Percentiles rank a stretch among this genome's conserved stretches.
Conservation (phyloP, 148 eudicot genomes). For the Bassia scoparia region DNA sequence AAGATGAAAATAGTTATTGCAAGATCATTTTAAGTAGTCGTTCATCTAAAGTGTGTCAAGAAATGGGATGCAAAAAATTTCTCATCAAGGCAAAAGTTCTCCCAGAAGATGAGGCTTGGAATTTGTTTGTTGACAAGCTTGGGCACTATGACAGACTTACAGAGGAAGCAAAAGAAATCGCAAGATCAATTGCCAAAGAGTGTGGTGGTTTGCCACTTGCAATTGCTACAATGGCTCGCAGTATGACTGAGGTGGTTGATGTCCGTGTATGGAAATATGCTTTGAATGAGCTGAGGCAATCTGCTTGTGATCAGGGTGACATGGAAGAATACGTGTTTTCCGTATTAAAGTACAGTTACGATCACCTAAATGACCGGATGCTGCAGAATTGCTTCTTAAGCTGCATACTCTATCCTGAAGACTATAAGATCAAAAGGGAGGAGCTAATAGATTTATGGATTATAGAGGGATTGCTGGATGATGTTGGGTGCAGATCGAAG, state of each 20-base stretch:
- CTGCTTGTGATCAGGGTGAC: neutral
- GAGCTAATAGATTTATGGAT: constrained; percentile 25
- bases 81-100: neutral
- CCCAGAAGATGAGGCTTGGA: neutral
- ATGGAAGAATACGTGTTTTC: neutral
- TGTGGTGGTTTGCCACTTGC: constrained; percentile 2
- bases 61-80: constrained; percentile 8
- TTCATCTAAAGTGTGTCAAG: constrained; percentile 3
- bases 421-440: constrained; percentile 10
- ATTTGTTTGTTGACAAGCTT: neutral
- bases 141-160: neutral
- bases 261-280: neutral
- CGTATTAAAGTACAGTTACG: neutral
- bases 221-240: neutral
- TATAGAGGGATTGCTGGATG: constrained; percentile 29
- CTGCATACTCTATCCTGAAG: constrained; percentile 31
- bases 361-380: constrained; percentile 17
- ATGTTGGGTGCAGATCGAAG: too few relatives aligned
- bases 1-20: constrained; percentile 5
- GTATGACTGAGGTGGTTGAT: neutral
- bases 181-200: neutral
- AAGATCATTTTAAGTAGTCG: constrained; percentile 21
- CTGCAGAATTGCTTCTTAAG: constrained; percentile 29
- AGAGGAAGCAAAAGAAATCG: neutral
- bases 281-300: neutral